Base-by-base conservation (phyloP, 2,329 filamentous ascomycete species). In the Cladophialophora chaetospira region DNA sequence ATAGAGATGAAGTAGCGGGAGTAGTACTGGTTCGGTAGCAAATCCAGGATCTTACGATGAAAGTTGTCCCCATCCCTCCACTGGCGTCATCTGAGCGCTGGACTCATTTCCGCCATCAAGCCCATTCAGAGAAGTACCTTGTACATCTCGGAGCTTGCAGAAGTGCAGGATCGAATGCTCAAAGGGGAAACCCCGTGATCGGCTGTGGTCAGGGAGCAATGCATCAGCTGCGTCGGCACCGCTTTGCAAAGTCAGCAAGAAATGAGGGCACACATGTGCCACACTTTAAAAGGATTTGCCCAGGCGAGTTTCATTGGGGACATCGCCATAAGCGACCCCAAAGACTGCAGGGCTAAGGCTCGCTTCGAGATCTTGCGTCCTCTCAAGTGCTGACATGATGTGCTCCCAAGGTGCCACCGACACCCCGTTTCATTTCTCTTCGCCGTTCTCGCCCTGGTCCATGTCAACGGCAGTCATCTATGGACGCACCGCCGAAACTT, bases 21-120 rank as follows among this genome's bases (percentile, higher is more conserved):
- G 36, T 40, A 51, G 33, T 43, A 19, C 48, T 51, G 35, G 40
- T 40, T 43, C 25, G 35, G 48, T 19, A 51, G 48, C n/a, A 42
- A 51, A 31, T 10, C 48, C 48, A 51, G 35, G 26, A 43, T 51
- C 25, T 51, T 17, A 51, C 15, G 48, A 28, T n/a, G 8, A 17
- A 4, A 19, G 26, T 17, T 21, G 31, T 49, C 17, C 31, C 29
- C 17, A 9, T 10, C 11, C 15, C 19, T 38, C 21, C 38, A 36
- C 15, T 23, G 21, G 25, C 25, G 25, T 28, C 31, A n/a, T n/a
- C n/a, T n/a, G n/a, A n/a, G n/a, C n/a, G n/a, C n/a, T n/a, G n/a
- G n/a, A n/a, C 45, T 31, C 31, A 28, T 49, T 28, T 4, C n/a
- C 35, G 31, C 46, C n/a, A 49, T 5, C 8, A 36, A 11, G 13